Evolutionary conservation across 805 yeast species (phyloP), one percentile per base, ranked within the genome.

Genomic region (Myxozyma sirexii): DNA sequence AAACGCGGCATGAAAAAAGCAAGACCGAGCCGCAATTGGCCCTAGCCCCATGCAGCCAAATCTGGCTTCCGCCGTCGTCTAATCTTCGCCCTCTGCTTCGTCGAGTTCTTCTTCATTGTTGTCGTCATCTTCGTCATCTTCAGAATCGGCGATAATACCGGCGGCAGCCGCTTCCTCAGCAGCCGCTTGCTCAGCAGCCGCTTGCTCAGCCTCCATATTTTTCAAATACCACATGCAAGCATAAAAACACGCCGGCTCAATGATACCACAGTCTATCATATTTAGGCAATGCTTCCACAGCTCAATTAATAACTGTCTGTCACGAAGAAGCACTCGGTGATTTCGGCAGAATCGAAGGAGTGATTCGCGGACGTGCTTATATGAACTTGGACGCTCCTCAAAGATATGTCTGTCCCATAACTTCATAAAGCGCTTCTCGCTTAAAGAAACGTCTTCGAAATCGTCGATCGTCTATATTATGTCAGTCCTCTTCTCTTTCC

Each of bases 211-310:
- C 26, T 43, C 56, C 17, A 26, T 29, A 24, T 33, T 38, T 46
- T 43, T 46, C 57, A 61, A 29, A 35, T 60, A 61, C 48, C 38
- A 17, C 65, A 59, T 59, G 41, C 65, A 57, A 17, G 65, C 52
- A 21, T 54, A 61, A 8, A 61, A 54, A 24, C 59, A 54, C 24
- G 58, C 60, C 26, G 65, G 65, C 45, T 61, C 63, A 12, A 61
- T 48, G 15, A 61, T 43, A 12, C 65, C 65, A 23, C 54, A 39
- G 26, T 58, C 60, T 17, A 61, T 43, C 39, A 61, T 21, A 45
- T 61, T 61, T 42, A 61, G 27, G 24, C 65, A 43, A 37, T 61
- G 65, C 43, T 61, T 61, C 65, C 65, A 61, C 13, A 61, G 37
- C 49, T 61, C 65, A 19, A 37, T 50, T 21, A 24, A 29, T 43